Base-by-base conservation (phyloP, 148 eudicot species). In the Linanthus parryae region DNA sequence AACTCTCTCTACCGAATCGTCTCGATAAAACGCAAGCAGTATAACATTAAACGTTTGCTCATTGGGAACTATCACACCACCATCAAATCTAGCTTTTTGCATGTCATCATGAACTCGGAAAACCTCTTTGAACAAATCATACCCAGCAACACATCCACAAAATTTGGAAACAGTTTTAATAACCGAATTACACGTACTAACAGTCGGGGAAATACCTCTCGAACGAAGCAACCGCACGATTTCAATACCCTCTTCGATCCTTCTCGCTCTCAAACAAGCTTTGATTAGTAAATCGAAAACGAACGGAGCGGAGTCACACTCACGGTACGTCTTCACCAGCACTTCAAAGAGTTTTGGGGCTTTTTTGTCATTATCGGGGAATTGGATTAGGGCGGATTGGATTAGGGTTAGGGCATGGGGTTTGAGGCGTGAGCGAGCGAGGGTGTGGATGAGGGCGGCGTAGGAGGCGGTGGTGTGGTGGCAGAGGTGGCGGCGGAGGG, bases 271-370 rank as follows among this genome's bases (percentile, higher is more conserved):
- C 49, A 91, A 30, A 61, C 75, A 71, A 5, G 83, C 67, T 37
- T 57, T 27, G 24, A 86, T 55, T 44, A 91, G 56, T 53, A 79
- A 68, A 68, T 81, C 97, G 58, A 86, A 90, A 57, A 91, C 97
- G 37, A 80, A 62, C 10, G 95, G 98, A 6, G 84, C 76, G 13
- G 95, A 91, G 48, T 83, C 74, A 65, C 84, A 86, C 22, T 52
- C 54, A 25, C 79, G 61, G 14, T 86, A 86, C 44, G 69, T 74
- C 21, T 52, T 48, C 2, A 67, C 59, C 52, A 91, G 54, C 1
- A 64, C 48, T 29, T 56, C 63, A 21, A 91, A 84, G 47, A 91
- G 52, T 4, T 48, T 48, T 0, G 57, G 41, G 0, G 72, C 28
- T 16, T 21, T 59, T 28, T 18, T 46, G 50, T 33, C 48, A 13